Base-by-base conservation (phyloP, 148 eudicot species). In the Simmondsia chinensis region DNA sequence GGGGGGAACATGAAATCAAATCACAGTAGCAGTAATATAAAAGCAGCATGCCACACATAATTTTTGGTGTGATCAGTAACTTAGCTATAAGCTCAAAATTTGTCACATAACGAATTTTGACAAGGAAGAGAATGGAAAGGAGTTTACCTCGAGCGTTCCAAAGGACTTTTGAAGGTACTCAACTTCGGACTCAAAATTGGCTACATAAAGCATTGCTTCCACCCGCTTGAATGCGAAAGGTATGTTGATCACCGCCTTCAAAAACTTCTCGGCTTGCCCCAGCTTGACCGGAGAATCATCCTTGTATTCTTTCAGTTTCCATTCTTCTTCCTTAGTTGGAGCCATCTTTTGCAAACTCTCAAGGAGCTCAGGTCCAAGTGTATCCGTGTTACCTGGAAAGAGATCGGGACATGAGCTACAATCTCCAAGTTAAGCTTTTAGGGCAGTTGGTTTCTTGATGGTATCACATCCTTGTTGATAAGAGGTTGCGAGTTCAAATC, bases 341-440 rank as follows among this genome's bases (percentile, higher is more conserved):
- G 95, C 94, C 99, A 85, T 86, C 63, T 86, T 91, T 46, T 74
- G 57, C 48, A 91, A 70, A 71, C 86, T 74, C 63, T 91, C 99
- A 48, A 91, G 83, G 46, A 85, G 83, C 51, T 91, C 99, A 40
- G 94, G 60, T 32, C 94, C 86, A 24, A 91, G 94, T 25, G 75
- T 66, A 41, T 86, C 95, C 4, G 68, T 73, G 71, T 86, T 82
- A 52, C 99, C 99, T 86, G 73, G 36, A 51, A 19, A 54, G 3
- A 55, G 46, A 12, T 20, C 39, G 4, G 25, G 14, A 14, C 15
- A 42, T 43, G 10, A 46, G 43, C 17, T 23, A 20, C 24, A 14
- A 46, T 30, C 34, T 11, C 20, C 2, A 6, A 0, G 0, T 15
- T 18, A 28, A n/a, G n/a, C n/a, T n/a, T n/a, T n/a, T n/a, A n/a